phyloP scores from a whole-genome alignment of 164 flowering plant species.

The Berberis thunbergii region DNA sequence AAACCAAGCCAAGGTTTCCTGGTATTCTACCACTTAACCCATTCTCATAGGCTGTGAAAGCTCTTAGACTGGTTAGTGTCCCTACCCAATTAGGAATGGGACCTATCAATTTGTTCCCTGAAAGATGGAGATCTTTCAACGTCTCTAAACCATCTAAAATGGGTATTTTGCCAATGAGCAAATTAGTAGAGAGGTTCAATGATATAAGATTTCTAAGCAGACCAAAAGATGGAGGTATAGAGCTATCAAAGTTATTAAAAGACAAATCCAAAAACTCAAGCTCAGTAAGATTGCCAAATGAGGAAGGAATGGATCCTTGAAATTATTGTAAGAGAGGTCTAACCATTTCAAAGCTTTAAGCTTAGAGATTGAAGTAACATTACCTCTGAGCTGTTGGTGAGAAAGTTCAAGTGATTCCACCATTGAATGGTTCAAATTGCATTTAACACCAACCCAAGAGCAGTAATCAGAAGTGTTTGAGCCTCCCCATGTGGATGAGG shows the following conservation, averaged over 20 bases:
- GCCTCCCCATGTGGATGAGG: slow-evolving; percentile 44
- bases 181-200: slow-evolving; percentile 74
- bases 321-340: slow-evolving; percentile 68
- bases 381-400: slow-evolving; percentile 57
- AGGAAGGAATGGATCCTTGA: slow-evolving; percentile 61
- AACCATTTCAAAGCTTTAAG: slow-evolving; percentile 65
- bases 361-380: slow-evolving; percentile 57
- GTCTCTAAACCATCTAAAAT: slow-evolving; percentile 42
- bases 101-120: slow-evolving; percentile 60
- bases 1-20: slow-evolving; percentile 48
- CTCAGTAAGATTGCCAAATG: slow-evolving; percentile 56
- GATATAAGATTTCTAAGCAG: slow-evolving; percentile 52
- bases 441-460: slow-evolving; percentile 59
- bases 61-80: slow-evolving; percentile 49
- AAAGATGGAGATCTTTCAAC: slow-evolving; percentile 58
- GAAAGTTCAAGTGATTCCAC: slow-evolving; percentile 79
- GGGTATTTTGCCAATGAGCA: slow-evolving; percentile 53
- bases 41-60: slow-evolving; percentile 89
- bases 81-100: slow-evolving; percentile 79
- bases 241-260: slow-evolving; percentile 50
- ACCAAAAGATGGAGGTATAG: slow-evolving; percentile 62
- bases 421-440: slow-evolving; percentile 38
- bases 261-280: slow-evolving; percentile 90
- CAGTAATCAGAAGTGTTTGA: slow-evolving; percentile 49
- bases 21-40: slow-evolving; percentile 59